These are phyloP conservation scores for Acanthamoeba rhysodes DNA, from an alignment of 208 protist species.

Conservation along the genomic window DNA sequence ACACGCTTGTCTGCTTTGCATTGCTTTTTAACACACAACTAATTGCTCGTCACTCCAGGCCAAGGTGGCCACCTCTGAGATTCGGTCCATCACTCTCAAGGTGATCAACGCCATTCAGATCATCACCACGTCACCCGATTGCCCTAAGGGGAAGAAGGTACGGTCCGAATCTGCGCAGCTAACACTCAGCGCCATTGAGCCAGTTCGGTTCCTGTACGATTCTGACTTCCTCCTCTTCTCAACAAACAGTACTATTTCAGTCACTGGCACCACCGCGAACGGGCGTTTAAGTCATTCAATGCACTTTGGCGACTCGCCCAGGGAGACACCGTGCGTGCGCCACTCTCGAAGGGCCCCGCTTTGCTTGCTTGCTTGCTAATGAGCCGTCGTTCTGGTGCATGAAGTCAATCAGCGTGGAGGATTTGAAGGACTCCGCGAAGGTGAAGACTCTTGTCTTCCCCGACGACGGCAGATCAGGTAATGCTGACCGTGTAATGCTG, in stretches of 20 bases:
- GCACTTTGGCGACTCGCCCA: constrained; percentile 24
- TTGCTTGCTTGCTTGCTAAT: not conserved
- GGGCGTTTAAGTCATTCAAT: constrained; percentile 64
- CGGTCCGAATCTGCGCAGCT: not conserved
- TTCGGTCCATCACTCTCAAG: constrained; percentile 31
- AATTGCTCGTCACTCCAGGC: constrained; percentile 1
- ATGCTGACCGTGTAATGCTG: not conserved
- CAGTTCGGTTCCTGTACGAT: not conserved
- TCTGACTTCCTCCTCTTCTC: not conserved
- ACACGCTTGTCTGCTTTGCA: not conserved
- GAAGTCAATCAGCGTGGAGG: constrained; percentile 55
- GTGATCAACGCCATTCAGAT: constrained; percentile 74
- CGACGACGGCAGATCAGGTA: constrained; percentile 4
- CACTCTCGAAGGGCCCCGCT: not conserved
- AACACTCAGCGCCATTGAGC: no score
- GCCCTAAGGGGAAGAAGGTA: constrained; percentile 56
- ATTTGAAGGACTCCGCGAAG: constrained; percentile 44
- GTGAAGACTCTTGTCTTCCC: constrained; percentile 1
- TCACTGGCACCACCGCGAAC: constrained; percentile 72
- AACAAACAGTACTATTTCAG: constrained; percentile 33
- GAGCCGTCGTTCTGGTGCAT: not conserved
- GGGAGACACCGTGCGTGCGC: constrained; percentile 24
- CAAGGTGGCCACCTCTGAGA: constrained; percentile 32
- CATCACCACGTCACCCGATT: constrained; percentile 11
- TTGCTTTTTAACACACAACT: no score